phyloP scores from a whole-genome alignment of 164 flowering plant genomes.

The Vitis labrusca region DNA sequence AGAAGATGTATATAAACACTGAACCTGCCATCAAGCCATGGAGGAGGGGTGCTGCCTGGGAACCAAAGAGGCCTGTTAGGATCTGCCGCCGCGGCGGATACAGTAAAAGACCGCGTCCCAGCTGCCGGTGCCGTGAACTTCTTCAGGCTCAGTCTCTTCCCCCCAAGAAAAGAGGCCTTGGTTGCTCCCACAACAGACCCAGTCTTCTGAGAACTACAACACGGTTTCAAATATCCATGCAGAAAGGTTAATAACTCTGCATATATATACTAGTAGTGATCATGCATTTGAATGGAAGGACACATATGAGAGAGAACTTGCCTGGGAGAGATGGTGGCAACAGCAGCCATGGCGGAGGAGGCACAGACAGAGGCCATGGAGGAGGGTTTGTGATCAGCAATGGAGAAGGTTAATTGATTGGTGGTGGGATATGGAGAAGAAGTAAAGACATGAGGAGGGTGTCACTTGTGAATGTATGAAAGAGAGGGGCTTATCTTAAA shows the following conservation, averaged over 20 bases:
- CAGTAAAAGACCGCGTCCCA: slow-evolving; percentile 28
- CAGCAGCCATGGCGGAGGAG: slow-evolving; percentile 80
- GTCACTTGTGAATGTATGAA: too few species aligned
- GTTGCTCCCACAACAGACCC: slow-evolving; percentile 51
- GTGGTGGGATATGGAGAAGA: neutral
- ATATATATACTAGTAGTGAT: too few species aligned
- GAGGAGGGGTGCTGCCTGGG: slow-evolving; percentile 97
- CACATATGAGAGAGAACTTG: slow-evolving; percentile 24
- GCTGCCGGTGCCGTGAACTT: slow-evolving; percentile 31
- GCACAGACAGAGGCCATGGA: slow-evolving; percentile 85
- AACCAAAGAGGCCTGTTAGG: slow-evolving; percentile 92
- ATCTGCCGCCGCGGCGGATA: slow-evolving; percentile 60
- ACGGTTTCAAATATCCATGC: too few species aligned
- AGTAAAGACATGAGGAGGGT: too few species aligned
- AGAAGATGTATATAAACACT: neutral
- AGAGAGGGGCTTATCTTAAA: slow-evolving; percentile 55
- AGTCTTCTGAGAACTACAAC: slow-evolving; percentile 65
- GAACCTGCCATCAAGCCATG: slow-evolving; percentile 98
- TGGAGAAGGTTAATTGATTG: neutral
- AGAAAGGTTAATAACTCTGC: too few species aligned
- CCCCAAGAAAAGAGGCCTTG: slow-evolving; percentile 74
- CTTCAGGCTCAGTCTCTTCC: slow-evolving; percentile 51
- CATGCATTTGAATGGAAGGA: too few species aligned
- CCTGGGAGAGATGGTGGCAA: slow-evolving; percentile 71
- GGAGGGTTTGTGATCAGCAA: neutral